Evolutionary conservation across 768 basidiomycete species (phyloP).

Genomic region (Boletus vermiculosoides): DNA sequence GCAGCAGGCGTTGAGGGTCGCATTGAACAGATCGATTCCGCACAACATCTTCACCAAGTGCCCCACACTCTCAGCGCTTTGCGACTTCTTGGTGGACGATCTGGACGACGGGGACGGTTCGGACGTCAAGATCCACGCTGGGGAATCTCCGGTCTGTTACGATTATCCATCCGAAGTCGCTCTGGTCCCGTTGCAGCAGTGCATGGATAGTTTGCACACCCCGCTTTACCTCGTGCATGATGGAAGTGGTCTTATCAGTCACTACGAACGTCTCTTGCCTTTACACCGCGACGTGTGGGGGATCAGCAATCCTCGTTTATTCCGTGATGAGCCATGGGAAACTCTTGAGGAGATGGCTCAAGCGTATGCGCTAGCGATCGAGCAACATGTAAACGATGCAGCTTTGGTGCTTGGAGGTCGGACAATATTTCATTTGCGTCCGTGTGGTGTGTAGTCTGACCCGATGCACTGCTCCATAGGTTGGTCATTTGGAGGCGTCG

Average conservation of each 20-base stretch:
- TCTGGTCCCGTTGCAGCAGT: slow-evolving; percentile 40
- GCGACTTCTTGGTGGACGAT: slow-evolving; percentile 11
- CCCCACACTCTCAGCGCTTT: slow-evolving; percentile 36
- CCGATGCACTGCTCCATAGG: slow-evolving; percentile 37
- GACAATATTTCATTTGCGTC: slow-evolving; percentile 1
- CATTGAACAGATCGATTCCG: slow-evolving; percentile 44
- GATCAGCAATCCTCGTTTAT: slow-evolving; percentile 55
- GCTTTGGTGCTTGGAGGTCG: slow-evolving; percentile 57
- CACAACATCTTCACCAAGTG: slow-evolving; percentile 41
- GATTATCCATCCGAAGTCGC: slow-evolving; percentile 26
- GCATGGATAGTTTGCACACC: slow-evolving; percentile 12
- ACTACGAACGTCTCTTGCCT: slow-evolving; percentile 46
- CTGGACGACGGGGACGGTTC: not conserved
- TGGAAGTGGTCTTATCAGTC: slow-evolving; percentile 60
- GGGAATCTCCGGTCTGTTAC: not conserved
- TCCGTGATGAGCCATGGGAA: slow-evolving; percentile 45
- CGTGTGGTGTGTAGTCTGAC: not conserved
- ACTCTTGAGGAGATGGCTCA: slow-evolving; percentile 51
- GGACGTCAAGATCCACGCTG: not conserved
- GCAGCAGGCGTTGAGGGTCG: slow-evolving; percentile 44
- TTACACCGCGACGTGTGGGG: slow-evolving; percentile 59
- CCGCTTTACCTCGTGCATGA: slow-evolving; percentile 73
- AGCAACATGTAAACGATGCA: slow-evolving; percentile 34
- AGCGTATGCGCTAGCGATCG: slow-evolving; percentile 46
- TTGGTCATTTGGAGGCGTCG: slow-evolving; percentile 79